A percentile compares a stretch with the other conserved stretches of the same genome.
Conservation (phyloP, 2,329 filamentous ascomycete genomes). For the Orbilia brochopaga region DNA sequence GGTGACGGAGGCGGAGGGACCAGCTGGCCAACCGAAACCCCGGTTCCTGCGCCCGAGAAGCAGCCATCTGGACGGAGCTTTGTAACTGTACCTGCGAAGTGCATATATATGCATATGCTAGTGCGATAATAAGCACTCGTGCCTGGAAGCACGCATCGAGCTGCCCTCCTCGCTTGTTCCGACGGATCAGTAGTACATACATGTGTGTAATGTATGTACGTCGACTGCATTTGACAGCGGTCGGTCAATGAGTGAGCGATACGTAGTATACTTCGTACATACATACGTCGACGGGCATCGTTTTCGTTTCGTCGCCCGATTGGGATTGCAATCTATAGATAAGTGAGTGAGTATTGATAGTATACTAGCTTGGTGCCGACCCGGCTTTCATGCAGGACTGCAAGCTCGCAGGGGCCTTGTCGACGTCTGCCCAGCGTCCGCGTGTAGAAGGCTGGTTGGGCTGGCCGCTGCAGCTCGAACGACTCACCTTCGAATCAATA, state of each 20-base stretch:
- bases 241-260: neutral
- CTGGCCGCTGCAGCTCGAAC: too few species aligned
- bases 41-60: neutral
- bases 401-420: neutral
- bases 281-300: neutral
- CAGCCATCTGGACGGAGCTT: neutral
- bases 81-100: conserved; percentile 6
- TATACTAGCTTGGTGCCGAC: neutral
- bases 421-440: neutral
- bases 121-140: too few species aligned
- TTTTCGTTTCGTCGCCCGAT: conserved; percentile 4
- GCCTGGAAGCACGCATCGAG: neutral
- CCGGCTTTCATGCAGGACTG: neutral
- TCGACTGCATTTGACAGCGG: too few species aligned
- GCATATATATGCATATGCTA: too few species aligned
- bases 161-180: conserved; percentile 2
- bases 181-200: too few species aligned
- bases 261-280: neutral
- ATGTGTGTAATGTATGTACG: too few species aligned
- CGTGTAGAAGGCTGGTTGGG: neutral
- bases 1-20: neutral
- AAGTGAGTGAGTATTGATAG: too few species aligned
- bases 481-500: too few species aligned
- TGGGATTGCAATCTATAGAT: neutral
- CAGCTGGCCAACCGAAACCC: neutral